phyloP scores from a whole-genome alignment of 1,284 basidiomycete species.

The Pterulicium gracile region DNA sequence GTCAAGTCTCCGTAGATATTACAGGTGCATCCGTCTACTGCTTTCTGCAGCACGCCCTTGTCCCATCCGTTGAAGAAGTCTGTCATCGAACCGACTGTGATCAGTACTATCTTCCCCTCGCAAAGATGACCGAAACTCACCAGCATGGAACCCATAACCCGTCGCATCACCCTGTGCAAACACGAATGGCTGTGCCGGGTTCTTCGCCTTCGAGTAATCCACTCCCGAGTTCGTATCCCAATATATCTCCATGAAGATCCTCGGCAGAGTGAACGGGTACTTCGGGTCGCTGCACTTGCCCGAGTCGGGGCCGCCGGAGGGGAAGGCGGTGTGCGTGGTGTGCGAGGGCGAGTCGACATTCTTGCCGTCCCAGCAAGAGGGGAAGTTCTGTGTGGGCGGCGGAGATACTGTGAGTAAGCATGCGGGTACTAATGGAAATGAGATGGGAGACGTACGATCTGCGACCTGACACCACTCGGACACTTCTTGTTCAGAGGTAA shows the following conservation, averaged over 20 bases:
- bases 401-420: too few relatives aligned
- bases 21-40: slow-evolving; percentile 34
- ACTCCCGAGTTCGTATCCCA: slow-evolving; percentile 27
- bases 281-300: slow-evolving; percentile 32
- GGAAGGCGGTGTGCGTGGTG: slow-evolving; percentile 32
- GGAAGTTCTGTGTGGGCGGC: slow-evolving; percentile 30
- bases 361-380: slow-evolving; percentile 30
- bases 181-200: slow-evolving; percentile 33
- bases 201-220: slow-evolving; percentile 23
- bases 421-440: too few relatives aligned
- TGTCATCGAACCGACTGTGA: too few relatives aligned
- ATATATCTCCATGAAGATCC: slow-evolving; percentile 37
- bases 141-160: slow-evolving; percentile 40
- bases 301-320: slow-evolving; percentile 31
- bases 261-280: slow-evolving; percentile 28
- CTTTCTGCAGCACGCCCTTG: slow-evolving; percentile 29
- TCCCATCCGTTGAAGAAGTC: slow-evolving; percentile 46
- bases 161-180: slow-evolving; percentile 33
- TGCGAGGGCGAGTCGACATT: slow-evolving; percentile 31
- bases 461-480: slow-evolving; percentile 28
- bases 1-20: slow-evolving; percentile 28
- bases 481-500: slow-evolving; percentile 21
- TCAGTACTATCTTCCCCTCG: background rate
- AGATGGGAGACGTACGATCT: slow-evolving; percentile 21
- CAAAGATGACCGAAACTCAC: slow-evolving; percentile 13